Evolutionary conservation across 1,284 basidiomycete genomes (phyloP).

Genomic region (Irpex rosettiformis): DNA sequence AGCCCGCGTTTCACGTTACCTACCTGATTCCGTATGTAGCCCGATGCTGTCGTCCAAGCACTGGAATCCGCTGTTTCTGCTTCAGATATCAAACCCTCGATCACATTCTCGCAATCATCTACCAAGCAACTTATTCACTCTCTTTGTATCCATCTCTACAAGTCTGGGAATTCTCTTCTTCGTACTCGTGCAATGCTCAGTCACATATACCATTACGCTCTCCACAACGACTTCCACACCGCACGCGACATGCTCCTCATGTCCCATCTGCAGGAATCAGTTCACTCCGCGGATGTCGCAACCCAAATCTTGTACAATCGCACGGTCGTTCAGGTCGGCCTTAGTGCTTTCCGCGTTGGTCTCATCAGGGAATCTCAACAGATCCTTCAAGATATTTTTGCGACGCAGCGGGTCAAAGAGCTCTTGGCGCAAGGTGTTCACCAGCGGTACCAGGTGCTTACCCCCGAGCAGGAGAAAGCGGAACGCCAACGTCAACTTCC

Average conservation of each 20-base stretch:
- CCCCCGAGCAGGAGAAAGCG: conserved; percentile 95
- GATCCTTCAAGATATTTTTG: conserved; percentile 94
- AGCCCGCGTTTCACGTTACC: not conserved
- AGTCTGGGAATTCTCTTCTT: conserved; percentile 84
- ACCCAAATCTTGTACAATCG: conserved; percentile 99
- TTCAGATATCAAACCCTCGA: conserved; percentile 55
- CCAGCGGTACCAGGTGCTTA: conserved; percentile 82
- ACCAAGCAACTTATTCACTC: conserved; percentile 81
- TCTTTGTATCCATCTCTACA: conserved; percentile 93
- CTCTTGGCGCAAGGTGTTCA: conserved; percentile 96
- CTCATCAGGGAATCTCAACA: conserved; percentile 93
- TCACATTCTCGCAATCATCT: conserved; percentile 53
- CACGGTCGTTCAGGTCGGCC: conserved; percentile 93
- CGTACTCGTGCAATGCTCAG: conserved; percentile 96
- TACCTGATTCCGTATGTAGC: conserved; percentile 44
- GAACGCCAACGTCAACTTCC: conserved; percentile 95
- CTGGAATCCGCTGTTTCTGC: conserved; percentile 70
- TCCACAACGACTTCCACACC: conserved; percentile 96
- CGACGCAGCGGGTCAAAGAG: conserved; percentile 95
- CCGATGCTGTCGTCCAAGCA: conserved; percentile 89
- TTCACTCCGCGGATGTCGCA: conserved; percentile 92
- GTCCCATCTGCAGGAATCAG: conserved; percentile 97
- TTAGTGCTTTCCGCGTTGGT: conserved; percentile 95
- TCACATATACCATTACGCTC: conserved; percentile 96
- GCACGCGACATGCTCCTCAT: conserved; percentile 98